phyloP scores from a whole-genome alignment of 805 yeast genomes.

The Schwanniomyces occidentalis region DNA sequence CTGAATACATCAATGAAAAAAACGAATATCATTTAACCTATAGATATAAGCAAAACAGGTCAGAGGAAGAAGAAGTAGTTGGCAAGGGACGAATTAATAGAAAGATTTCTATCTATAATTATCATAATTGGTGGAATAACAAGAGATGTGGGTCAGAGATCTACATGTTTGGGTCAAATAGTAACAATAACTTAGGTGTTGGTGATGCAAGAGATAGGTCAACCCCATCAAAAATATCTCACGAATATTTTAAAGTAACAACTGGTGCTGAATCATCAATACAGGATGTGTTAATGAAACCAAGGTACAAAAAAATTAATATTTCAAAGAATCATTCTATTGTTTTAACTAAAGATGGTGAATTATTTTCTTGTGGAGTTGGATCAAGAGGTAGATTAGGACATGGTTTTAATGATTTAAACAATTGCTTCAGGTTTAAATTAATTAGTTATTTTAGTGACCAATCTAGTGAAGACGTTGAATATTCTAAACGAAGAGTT shows the following conservation, averaged over 20 bases:
- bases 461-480: conserved; percentile 14
- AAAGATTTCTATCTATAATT: not conserved
- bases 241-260: conserved; percentile 21
- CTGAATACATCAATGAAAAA: conserved; percentile 39
- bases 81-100: not conserved
- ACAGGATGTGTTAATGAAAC: conserved; percentile 25
- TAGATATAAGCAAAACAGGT: conserved; percentile 15
- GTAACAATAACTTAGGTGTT: conserved; percentile 63
- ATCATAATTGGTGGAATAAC: conserved; percentile 42
- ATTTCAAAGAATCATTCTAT: conserved; percentile 70
- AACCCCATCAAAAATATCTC: conserved; percentile 41
- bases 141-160: conserved; percentile 58
- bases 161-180: conserved; percentile 62
- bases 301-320: conserved; percentile 47
- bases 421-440: conserved; percentile 44
- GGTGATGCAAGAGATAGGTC: conserved; percentile 55
- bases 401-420: conserved; percentile 38
- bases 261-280: conserved; percentile 6
- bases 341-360: conserved; percentile 55
- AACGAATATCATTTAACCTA: conserved; percentile 27
- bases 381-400: conserved; percentile 77
- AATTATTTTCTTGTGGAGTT: conserved; percentile 62
- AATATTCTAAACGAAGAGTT: conserved; percentile 14
- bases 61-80: not conserved
- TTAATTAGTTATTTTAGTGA: conserved; percentile 36